These are phyloP conservation scores for Eimeria necatrix DNA, from an alignment of 169 alveolate species.

Conservation along the genomic window DNA sequence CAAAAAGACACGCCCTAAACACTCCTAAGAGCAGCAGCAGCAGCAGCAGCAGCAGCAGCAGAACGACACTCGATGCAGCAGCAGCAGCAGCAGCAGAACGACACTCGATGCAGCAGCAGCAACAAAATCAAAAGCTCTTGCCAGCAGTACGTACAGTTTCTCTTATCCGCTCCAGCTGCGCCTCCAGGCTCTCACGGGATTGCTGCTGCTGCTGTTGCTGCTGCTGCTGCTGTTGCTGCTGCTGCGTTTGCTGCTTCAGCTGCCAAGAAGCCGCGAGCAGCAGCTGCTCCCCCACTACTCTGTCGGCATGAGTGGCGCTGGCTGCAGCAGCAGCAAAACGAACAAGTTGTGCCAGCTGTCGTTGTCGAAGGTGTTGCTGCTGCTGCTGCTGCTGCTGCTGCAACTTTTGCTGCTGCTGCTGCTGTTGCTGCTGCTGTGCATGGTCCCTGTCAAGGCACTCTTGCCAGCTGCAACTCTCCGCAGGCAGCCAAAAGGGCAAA, in stretches of 20 bases:
- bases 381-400: constrained; percentile 38
- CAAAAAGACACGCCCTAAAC: neutral
- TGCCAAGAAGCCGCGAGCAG: constrained; percentile 52
- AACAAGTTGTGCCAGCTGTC: neutral
- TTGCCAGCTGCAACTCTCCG: neutral
- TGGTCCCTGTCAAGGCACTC: neutral
- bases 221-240: constrained; percentile 12
- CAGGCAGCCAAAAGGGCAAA: constrained; percentile 34
- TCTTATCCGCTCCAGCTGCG: neutral
- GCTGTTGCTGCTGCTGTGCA: constrained; percentile 38
- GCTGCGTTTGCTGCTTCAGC: constrained; percentile 39
- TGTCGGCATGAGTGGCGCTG: constrained; percentile 36
- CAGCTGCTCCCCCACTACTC: constrained; percentile 47
- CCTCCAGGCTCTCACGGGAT: neutral
- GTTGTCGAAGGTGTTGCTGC: constrained; percentile 47
- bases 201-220: constrained; percentile 43
- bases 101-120: constrained; percentile 14
- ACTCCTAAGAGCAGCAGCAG: neutral
- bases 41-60: constrained; percentile 33
- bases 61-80: constrained; percentile 5
- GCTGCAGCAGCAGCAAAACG: constrained; percentile 58
- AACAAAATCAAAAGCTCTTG: neutral
- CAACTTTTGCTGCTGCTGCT: constrained; percentile 9
- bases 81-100: constrained; percentile 7
- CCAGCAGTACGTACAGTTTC: constrained; percentile 2